These are phyloP conservation scores for Coemansia sp. DNA, from an alignment of 192 early-diverging fungal genomes.

Conservation along the genomic window DNA sequence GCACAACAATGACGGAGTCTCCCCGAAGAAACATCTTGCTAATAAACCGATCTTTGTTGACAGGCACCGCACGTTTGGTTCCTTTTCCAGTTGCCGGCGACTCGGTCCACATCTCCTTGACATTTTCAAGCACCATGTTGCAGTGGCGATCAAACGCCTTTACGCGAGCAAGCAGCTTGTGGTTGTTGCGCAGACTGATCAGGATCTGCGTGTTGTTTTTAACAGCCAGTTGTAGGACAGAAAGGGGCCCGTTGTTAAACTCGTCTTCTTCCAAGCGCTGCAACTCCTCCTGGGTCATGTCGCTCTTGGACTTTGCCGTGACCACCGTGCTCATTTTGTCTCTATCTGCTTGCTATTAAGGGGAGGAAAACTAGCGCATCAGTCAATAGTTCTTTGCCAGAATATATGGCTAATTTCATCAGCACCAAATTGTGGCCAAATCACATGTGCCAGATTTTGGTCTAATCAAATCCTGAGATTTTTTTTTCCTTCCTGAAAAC, in stretches of 20 bases:
- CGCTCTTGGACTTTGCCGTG: constrained; percentile 50
- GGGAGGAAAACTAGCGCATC: too few species aligned
- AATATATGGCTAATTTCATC: background rate
- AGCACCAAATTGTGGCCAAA: too few species aligned
- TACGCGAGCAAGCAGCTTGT: constrained; percentile 93
- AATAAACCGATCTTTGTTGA: constrained; percentile 98
- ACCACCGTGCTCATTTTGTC: constrained; percentile 37
- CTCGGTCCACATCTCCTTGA: constrained; percentile 99
- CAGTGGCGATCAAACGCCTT: constrained; percentile 99
- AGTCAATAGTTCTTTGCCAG: background rate
- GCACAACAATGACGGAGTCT: constrained; percentile 88
- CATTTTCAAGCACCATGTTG: constrained; percentile 99
- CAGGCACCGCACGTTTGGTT: constrained; percentile 85
- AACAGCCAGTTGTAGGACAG: constrained; percentile 88
- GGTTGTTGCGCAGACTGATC: constrained; percentile 96
- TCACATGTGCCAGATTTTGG: too few species aligned
- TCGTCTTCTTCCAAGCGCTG: constrained; percentile 85
- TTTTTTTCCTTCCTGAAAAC: background rate
- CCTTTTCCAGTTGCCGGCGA: constrained; percentile 89
- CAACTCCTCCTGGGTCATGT: constrained; percentile 73
- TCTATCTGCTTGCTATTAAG: too few species aligned
- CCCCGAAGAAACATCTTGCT: constrained; percentile 98
- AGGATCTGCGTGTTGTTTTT: constrained; percentile 96
- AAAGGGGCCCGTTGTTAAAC: constrained; percentile 96
- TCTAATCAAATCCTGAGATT: too few species aligned